Conservation (phyloP, 2,329 filamentous ascomycete species). For the Escovopsis sp. region DNA sequence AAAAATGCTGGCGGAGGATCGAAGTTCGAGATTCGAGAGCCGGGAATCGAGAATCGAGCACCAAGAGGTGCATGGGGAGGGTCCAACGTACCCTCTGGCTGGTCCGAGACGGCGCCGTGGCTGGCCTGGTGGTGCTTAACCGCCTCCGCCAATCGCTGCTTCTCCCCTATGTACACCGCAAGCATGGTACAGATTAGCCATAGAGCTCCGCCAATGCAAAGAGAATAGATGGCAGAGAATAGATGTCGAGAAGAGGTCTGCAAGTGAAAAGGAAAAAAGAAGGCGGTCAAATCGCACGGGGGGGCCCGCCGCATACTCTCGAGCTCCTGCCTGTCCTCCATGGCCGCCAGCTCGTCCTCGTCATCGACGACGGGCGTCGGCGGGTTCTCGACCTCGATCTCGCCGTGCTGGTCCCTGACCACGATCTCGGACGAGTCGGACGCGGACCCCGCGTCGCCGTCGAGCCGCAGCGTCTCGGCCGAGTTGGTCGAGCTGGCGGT, state of each 20-base stretch:
- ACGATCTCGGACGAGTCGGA: slow-evolving; percentile 42
- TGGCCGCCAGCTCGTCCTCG: slow-evolving; percentile 33
- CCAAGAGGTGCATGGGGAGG: too few species aligned
- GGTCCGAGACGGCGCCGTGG: slow-evolving; percentile 39
- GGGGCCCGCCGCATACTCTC: slow-evolving; percentile 29
- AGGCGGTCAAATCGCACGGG: not conserved
- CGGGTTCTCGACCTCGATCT: slow-evolving; percentile 45
- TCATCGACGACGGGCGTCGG: slow-evolving; percentile 38
- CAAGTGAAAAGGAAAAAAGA: not conserved
- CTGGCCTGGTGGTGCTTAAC: slow-evolving; percentile 46
- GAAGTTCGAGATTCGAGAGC: too few species aligned
- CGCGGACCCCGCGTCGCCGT: slow-evolving; percentile 24
- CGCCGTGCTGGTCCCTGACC: slow-evolving; percentile 46
- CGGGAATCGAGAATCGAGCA: too few species aligned
- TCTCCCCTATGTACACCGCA: slow-evolving; percentile 30
- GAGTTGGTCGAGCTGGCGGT: slow-evolving; percentile 26
- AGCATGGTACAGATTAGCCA: not conserved
- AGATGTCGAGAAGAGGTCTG: not conserved
- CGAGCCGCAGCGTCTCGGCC: slow-evolving; percentile 34
- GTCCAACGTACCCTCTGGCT: slow-evolving; percentile 43
- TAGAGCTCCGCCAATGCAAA: not conserved
- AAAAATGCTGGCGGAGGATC: too few species aligned
- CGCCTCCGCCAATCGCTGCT: slow-evolving; percentile 44
- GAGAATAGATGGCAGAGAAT: not conserved
- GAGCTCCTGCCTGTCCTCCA: slow-evolving; percentile 42